Base-by-base conservation (phyloP, 148 eudicot species). In the Rhododendron ovatum region DNA sequence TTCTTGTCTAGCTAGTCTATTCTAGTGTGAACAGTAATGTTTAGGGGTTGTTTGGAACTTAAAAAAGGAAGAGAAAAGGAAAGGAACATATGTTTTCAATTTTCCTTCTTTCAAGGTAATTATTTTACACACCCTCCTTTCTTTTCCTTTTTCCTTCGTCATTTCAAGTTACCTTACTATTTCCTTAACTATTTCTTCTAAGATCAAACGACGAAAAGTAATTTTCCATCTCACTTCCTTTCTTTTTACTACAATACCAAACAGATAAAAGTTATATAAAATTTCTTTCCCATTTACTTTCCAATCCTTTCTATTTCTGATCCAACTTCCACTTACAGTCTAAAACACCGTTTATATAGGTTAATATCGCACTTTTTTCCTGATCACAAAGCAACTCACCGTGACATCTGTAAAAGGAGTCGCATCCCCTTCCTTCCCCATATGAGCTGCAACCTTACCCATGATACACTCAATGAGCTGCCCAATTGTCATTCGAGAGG, bases 321-420 rank as follows among this genome's bases (percentile, higher is more conserved):
- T 30, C 76, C 76, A 71, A 71, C 76, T 71, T 71, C 39, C 76
- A 71, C 30, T 71, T 33, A 30, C 28, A 69, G 75, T 0, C 15
- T 10, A 67, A 67, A n/a, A 65, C 67, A n/a, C 33, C 0, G 17
- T 30, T 28, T 14, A 30, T 33, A 13, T 47, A 5, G 30, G n/a
- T 51, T 30, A 51, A 26, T 30, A 30, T 71, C 2, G 41, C 28
- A 71, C 33, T 11, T 30, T 71, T 30, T 71, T 28, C 39, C 17
- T 71, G 39, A 3, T 30, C 55, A 17, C 35, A 86, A 50, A 26
- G 65, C 55, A 53, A 89, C 97, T 93, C 91, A 94, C 99, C 73
- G 99, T 96, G 86, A 96, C 99, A 90, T 96, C 99, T 15, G 99
- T 96, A 53, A 96, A 96, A 17, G 99, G 99, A n/a, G 99, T 96